phyloP scores from a whole-genome alignment of 2,329 filamentous ascomycete genomes.

The Colletotrichum somersetense region DNA sequence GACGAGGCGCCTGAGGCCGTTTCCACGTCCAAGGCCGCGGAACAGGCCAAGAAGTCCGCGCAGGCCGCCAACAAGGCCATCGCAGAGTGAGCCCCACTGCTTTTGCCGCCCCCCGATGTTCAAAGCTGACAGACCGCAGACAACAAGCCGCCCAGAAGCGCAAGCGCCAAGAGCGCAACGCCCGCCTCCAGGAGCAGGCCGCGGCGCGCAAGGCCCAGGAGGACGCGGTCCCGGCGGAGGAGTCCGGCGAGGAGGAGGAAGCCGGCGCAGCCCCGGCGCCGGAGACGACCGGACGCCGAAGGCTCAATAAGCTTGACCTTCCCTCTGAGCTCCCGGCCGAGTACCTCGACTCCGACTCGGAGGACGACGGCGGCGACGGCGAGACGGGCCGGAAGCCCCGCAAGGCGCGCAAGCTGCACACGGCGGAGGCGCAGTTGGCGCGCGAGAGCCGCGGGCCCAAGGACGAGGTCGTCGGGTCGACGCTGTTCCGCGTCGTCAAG shows the following conservation, averaged over 20 bases:
- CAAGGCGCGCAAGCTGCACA: conserved; percentile 61
- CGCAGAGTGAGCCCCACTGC: conserved; percentile 59
- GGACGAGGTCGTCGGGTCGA: conserved; percentile 65
- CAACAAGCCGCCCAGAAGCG: conserved; percentile 64
- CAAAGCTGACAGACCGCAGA: conserved; percentile 50
- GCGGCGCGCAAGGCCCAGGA: conserved; percentile 58
- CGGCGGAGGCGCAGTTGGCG: conserved; percentile 54
- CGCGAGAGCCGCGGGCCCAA: conserved; percentile 51
- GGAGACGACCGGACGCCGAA: conserved; percentile 42
- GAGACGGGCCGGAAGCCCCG: conserved; percentile 45
- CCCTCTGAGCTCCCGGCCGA: conserved; percentile 65
- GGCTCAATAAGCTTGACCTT: conserved; percentile 52
- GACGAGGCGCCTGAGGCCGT: conserved; percentile 71
- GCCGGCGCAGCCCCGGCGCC: conserved; percentile 43
- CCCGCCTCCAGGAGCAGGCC: conserved; percentile 67
- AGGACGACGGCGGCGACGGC: conserved; percentile 52
- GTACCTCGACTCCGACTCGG: conserved; percentile 66
- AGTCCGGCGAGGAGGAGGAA: conserved; percentile 19
- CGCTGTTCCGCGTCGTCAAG: conserved; percentile 64
- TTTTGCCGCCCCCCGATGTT: not conserved
- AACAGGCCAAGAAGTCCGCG: conserved; percentile 59
- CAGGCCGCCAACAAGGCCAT: conserved; percentile 63
- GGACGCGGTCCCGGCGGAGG: conserved; percentile 25
- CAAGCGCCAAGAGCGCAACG: conserved; percentile 68
- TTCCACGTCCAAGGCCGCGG: conserved; percentile 64